Base-by-base conservation (phyloP, 106 monocot species). In the Acorus calamus region DNA sequence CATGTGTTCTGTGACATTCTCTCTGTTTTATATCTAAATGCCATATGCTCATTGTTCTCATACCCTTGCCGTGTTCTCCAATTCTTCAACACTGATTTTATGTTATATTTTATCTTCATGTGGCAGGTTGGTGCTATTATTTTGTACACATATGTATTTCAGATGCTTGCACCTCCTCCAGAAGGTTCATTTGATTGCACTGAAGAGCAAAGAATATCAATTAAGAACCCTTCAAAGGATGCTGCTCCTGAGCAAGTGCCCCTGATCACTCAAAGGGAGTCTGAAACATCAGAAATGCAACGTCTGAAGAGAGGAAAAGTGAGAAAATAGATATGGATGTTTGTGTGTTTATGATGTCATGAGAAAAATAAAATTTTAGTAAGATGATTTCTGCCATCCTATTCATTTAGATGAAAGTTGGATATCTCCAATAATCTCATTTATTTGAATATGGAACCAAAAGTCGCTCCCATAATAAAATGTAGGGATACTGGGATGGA, bases 111-210 rank as follows among this genome's bases (percentile, higher is more conserved):
- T 28, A 28, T 28, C 28, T 28, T 28, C 28, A 55, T 77, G 8
- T 62, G 65, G 57, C 75, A 96, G 94, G 87, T 96, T 70, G 94
- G 94, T 60, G 94, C 94, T 57, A 96, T 96, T 56, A 80, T 96
- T 77, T 52, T 96, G 55, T 96, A 90, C 69, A 96, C 94, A 9
- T 96, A 87, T 65, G 94, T 96, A 59, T 96, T 89, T 87, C 81
- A 81, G 68, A 96, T 96, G 94, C 84, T 96, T 62, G 77, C 86
- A 64, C 94, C 86, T 67, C 94, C 94, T 55, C 73, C 72, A 46
- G 84, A 78, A 14, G 78, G 76, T 68, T 76, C 89, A 41, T 93
- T 78, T 71, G 86, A 96, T 78, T 47, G 47, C 8, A 28, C 10
- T 61, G 84, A 79, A 61, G 82, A 74, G 65, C 77, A 61, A 43